These are phyloP conservation scores for Sporothrix globosa DNA, from an alignment of 2,329 filamentous ascomycete species.

Conservation along the genomic window DNA sequence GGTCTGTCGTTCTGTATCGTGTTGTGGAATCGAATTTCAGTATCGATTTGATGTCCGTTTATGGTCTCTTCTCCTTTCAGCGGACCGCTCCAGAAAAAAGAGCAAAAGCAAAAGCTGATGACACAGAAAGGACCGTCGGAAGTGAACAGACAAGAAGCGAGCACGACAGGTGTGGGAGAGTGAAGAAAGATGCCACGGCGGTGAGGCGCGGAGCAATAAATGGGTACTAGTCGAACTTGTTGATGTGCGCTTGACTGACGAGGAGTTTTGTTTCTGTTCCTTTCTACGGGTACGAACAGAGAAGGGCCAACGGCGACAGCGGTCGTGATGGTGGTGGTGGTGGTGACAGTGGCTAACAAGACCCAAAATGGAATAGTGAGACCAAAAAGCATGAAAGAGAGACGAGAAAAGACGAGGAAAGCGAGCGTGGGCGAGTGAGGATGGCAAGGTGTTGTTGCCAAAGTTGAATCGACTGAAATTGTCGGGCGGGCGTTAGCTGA, in stretches of 20 bases:
- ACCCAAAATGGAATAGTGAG: constrained; percentile 19
- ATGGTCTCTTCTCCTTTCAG: neutral
- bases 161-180: neutral
- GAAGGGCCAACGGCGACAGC: constrained; percentile 17
- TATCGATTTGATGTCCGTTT: constrained; percentile 13
- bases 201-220: constrained; percentile 8
- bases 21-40: neutral
- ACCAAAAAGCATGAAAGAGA: neutral
- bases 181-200: neutral
- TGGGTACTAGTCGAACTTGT: neutral
- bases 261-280: neutral
- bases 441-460: neutral
- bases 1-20: neutral
- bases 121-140: constrained; percentile 6
- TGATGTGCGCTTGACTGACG: neutral
- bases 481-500: constrained; percentile 6
- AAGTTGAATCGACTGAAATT: constrained; percentile 2
- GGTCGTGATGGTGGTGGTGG: neutral
- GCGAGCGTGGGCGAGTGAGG: neutral
- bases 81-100: constrained; percentile 10
- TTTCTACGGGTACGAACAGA: constrained; percentile 2
- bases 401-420: neutral
- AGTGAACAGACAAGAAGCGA: neutral
- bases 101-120: neutral
- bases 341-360: constrained; percentile 17